Evolutionary conservation across 1,139 yeast species (phyloP).

Genomic region (Geotrichum macrosporum): DNA sequence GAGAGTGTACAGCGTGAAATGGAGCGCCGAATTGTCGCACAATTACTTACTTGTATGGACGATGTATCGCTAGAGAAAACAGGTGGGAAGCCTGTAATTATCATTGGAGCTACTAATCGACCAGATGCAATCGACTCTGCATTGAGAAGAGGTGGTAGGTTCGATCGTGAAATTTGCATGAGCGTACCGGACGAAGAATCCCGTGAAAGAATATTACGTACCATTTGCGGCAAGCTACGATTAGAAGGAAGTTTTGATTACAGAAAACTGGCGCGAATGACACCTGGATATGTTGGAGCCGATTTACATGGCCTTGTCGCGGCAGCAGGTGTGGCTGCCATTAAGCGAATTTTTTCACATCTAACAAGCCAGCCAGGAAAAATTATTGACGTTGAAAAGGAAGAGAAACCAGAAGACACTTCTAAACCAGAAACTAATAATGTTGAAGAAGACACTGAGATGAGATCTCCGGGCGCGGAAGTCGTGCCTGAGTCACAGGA

Average conservation of each 20-base stretch:
- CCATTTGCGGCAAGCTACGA: constrained; percentile 63
- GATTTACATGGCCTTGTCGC: constrained; percentile 90
- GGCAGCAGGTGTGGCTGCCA: constrained; percentile 94
- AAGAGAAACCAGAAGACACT: constrained; percentile 33
- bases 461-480: constrained; percentile 9
- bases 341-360: constrained; percentile 70
- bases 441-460: constrained; percentile 22
- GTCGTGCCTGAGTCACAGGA: neutral
- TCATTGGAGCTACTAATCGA: constrained; percentile 94
- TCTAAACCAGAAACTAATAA: no score
- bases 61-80: constrained; percentile 84
- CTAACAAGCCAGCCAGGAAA: neutral
- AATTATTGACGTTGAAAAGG: constrained; percentile 41
- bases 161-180: constrained; percentile 88
- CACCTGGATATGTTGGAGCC: constrained; percentile 98
- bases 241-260: constrained; percentile 70
- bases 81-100: constrained; percentile 87
- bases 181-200: constrained; percentile 89
- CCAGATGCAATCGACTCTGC: constrained; percentile 98
- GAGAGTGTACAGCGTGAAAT: constrained; percentile 98
- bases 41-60: constrained; percentile 88
- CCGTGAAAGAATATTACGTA: constrained; percentile 66
- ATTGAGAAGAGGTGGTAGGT: constrained; percentile 91
- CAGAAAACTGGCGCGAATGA: constrained; percentile 72
- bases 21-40: constrained; percentile 97